phyloP scores from a whole-genome alignment of 148 eudicot species.

The Amaranthus hypochondriacus region DNA sequence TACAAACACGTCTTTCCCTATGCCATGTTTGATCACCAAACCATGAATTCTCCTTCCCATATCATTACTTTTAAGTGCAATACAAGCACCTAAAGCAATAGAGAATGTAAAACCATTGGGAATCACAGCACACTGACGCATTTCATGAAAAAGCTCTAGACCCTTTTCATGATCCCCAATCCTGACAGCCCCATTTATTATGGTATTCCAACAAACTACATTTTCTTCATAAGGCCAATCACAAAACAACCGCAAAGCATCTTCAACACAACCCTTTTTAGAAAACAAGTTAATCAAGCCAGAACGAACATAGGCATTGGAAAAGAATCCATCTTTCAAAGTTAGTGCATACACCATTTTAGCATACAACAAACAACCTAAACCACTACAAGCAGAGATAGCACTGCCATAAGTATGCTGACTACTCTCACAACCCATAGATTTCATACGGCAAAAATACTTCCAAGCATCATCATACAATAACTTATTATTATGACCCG shows the following conservation, averaged over 20 bases:
- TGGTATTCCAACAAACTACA: slow-evolving; percentile 86
- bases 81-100: slow-evolving; percentile 68
- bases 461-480: slow-evolving; percentile 54
- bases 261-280: slow-evolving; percentile 38
- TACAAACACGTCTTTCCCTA: slow-evolving; percentile 55
- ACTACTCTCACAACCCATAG: slow-evolving; percentile 39
- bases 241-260: slow-evolving; percentile 58
- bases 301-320: slow-evolving; percentile 64
- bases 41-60: slow-evolving; percentile 75
- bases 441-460: slow-evolving; percentile 55
- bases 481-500: slow-evolving; percentile 45
- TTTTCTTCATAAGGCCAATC: slow-evolving; percentile 60
- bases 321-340: slow-evolving; percentile 63
- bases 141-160: slow-evolving; percentile 48
- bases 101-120: slow-evolving; percentile 67
- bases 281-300: slow-evolving; percentile 69
- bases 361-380: slow-evolving; percentile 42
- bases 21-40: slow-evolving; percentile 59
- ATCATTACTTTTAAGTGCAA: slow-evolving; percentile 41
- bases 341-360: slow-evolving; percentile 52
- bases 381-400: slow-evolving; percentile 58
- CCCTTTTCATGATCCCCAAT: slow-evolving; percentile 46
- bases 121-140: slow-evolving; percentile 35
- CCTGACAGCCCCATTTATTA: slow-evolving; percentile 64
- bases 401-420: slow-evolving; percentile 66